Base-by-base conservation (phyloP, 768 basidiomycete species). In the Podaxis rugospora region DNA sequence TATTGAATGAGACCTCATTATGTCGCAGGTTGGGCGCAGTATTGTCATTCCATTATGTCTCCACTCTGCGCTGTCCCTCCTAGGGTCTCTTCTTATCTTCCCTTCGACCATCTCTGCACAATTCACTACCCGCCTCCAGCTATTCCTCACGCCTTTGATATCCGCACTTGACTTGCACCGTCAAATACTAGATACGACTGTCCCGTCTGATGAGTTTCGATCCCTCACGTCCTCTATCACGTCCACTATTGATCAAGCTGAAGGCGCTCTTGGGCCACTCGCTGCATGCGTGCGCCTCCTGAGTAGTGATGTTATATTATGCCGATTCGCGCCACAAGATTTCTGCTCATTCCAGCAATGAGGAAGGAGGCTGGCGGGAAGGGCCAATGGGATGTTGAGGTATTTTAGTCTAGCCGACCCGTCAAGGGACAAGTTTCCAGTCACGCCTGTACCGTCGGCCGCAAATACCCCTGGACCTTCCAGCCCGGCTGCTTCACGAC, bases 361-460 rank as follows among this genome's bases (percentile, higher is more conserved):
- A 5, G 75, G 76, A 14, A 75, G 85, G 46, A 73, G 81, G 3
- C 75, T 89, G 63, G 77, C 80, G 3, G 83, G 81, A 10, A 75
- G 85, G 6, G 80, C 82, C n/a, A 78, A 86, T 63, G 89, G 89
- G 16, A 77, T 90, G 78, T 74, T 71, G 18, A 69, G 81, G 40
- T 90, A 88, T 66, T 90, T 87, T 62, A 71, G 70, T 0, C 67
- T 90, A n/a, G 79, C 88, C 9, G 86, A 90, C 63, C 83, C 87
- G 0, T 80, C 78, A 18, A 71, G 84, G 44, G 83, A 86, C 66
- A 77, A 70, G 57, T 89, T 89, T 64, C 82, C 82, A 1, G 66
- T 50, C 18, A 63, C 63, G 0, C 63, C 63, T 35, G 49, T 25
- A 11, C 47, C 44, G n/a, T 60, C 58, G 1, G 44, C 18, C 9